Evolutionary conservation across 352 stramenopile species (phyloP).

Genomic region (Phytophthora citrophthora): DNA sequence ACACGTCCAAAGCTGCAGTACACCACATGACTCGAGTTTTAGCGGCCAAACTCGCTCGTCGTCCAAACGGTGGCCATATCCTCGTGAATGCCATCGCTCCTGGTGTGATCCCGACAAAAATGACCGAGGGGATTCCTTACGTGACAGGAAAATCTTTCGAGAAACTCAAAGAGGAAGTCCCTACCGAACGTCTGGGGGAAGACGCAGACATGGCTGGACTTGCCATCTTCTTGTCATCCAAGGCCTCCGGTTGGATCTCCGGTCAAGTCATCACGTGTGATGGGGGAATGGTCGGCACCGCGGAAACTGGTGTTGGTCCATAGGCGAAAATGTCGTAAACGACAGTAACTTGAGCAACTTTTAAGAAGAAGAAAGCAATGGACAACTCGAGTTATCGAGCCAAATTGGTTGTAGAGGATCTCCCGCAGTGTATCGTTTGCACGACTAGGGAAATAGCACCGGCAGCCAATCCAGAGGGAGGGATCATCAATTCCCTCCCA

Average conservation of each 20-base stretch:
- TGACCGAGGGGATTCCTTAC: constrained; percentile 86
- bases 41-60: constrained; percentile 88
- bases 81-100: constrained; percentile 96
- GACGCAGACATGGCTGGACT: constrained; percentile 93
- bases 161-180: constrained; percentile 72
- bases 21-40: constrained; percentile 94
- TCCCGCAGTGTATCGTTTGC: too few species aligned
- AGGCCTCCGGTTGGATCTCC: constrained; percentile 91
- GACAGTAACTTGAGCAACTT: too few species aligned
- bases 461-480: constrained; percentile 8
- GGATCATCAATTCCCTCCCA: constrained; percentile 3
- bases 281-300: constrained; percentile 76
- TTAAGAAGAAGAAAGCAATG: too few species aligned
- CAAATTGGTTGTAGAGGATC: too few species aligned
- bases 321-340: not conserved
- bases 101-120: constrained; percentile 91
- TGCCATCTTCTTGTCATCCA: constrained; percentile 92
- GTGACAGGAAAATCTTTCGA: constrained; percentile 57
- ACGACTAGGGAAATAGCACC: not conserved
- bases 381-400: too few species aligned
- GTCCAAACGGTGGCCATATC: constrained; percentile 86
- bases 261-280: constrained; percentile 93
- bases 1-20: constrained; percentile 94
- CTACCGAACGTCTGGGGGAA: constrained; percentile 85
- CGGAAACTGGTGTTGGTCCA: constrained; percentile 52